phyloP scores from a whole-genome alignment of 2,329 filamentous ascomycete species.

The Myriosclerotinia duriaeana region DNA sequence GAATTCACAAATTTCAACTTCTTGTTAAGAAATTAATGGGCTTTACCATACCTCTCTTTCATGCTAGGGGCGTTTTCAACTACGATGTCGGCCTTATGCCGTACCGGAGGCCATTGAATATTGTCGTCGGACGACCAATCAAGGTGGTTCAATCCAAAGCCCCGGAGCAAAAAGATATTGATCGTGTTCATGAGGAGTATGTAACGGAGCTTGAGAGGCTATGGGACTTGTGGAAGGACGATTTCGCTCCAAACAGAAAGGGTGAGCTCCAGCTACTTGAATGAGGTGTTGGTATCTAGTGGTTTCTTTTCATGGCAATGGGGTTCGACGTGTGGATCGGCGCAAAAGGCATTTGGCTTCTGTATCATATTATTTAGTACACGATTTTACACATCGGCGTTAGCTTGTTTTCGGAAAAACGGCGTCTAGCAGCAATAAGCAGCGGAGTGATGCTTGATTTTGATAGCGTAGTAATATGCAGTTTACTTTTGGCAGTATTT shows the following conservation, averaged over 20 bases:
- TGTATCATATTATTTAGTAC: neutral
- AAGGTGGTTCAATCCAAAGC: conserved; percentile 60
- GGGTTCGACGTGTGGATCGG: neutral
- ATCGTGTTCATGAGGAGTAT: conserved; percentile 77
- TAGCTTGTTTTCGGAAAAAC: neutral
- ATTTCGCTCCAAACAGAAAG: conserved; percentile 62
- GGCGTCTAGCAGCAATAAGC: neutral
- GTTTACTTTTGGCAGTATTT: neutral
- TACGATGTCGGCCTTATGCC: conserved; percentile 97
- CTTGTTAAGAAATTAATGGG: conserved; percentile 81
- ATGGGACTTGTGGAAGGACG: conserved; percentile 77
- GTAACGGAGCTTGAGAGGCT: conserved; percentile 69
- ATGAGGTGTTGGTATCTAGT: conserved; percentile 39
- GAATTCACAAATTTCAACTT: conserved; percentile 79
- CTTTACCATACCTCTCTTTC: conserved; percentile 88
- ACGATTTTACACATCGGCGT: neutral
- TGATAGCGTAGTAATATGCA: neutral
- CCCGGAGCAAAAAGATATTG: conserved; percentile 73
- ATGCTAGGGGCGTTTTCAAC: conserved; percentile 91
- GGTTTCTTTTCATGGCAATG: neutral
- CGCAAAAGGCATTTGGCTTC: neutral
- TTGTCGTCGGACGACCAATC: conserved; percentile 85
- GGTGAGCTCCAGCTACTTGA: conserved; percentile 68
- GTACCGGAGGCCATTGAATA: conserved; percentile 81
- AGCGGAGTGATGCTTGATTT: neutral